phyloP scores from a whole-genome alignment of 495 filamentous ascomycete species.

The Monascus purpureus region DNA sequence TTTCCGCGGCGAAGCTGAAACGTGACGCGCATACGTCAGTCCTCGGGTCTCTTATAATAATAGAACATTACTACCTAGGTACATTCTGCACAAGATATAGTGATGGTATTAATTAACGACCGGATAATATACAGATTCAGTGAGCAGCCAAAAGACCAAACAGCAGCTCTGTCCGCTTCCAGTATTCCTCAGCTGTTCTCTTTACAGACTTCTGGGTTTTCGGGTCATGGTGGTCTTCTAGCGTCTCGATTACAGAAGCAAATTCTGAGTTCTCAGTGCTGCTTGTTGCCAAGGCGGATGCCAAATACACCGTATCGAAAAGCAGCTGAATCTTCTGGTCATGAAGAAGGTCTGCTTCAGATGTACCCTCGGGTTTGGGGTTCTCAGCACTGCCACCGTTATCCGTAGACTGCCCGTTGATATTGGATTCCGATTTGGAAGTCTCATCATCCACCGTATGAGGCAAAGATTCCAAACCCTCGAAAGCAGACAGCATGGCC shows the following conservation, averaged over 20 bases:
- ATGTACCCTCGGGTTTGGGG: neutral
- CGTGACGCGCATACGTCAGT: no score
- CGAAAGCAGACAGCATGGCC: slow-evolving; percentile 9
- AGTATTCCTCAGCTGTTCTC: slow-evolving; percentile 55
- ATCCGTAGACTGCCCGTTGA: neutral
- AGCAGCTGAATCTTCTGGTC: slow-evolving; percentile 58
- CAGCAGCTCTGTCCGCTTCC: slow-evolving; percentile 63
- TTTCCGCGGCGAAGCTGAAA: slow-evolving; percentile 25
- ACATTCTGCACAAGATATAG: neutral
- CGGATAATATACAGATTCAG: no score
- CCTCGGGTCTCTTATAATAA: no score
- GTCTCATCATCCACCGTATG: no score
- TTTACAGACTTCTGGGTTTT: slow-evolving; percentile 33
- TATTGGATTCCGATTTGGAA: neutral
- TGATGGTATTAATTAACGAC: no score
- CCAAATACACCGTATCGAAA: slow-evolving; percentile 63
- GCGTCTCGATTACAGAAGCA: slow-evolving; percentile 25
- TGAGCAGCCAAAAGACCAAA: slow-evolving; percentile 45
- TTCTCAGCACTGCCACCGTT: slow-evolving; percentile 1
- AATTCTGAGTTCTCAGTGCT: slow-evolving; percentile 24
- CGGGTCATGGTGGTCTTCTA: slow-evolving; percentile 33
- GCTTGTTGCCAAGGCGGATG: slow-evolving; percentile 22
- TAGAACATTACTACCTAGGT: neutral
- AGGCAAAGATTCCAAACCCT: slow-evolving; percentile 11
- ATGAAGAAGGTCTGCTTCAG: slow-evolving; percentile 10